Base-by-base conservation (phyloP, 2,329 filamentous ascomycete genomes). In the Pseudogymnoascus sp. region DNA sequence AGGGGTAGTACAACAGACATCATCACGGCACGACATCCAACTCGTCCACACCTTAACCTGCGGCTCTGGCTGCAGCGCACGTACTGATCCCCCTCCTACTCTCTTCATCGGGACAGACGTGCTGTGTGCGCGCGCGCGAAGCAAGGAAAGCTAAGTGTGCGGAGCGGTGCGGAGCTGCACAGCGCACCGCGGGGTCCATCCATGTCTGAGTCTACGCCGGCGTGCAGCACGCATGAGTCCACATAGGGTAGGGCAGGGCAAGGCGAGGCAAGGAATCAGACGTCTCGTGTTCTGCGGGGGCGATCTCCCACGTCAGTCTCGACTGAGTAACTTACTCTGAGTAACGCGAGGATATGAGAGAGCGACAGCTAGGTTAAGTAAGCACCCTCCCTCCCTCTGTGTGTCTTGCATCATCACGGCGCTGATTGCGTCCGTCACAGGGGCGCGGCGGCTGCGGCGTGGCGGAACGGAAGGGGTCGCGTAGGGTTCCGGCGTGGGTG, bases 111-210 rank as follows among this genome's bases (percentile, higher is more conserved):
- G n/a, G 46, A 56, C n/a, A 31, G 46, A 56, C 4, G 26, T 56
- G 46, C 46, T 56, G 46, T 56, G 26, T 33, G 26, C n/a, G n/a
- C 46, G 15, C 7, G 46, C 46, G 26, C 46, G 46, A 56, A 33
- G 46, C 46, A 53, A 53, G 46, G 46, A 56, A 56, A 33, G 46
- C 46, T 11, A 56, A 13, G n/a, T 56, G 46, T 19, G 46, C 26
- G 26, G 46, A 56, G 46, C 26, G 46, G 26, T 56, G 46, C 26
- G 46, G 46, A 56, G 46, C 46, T 56, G 46, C 46, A 56, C 46
- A 56, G n/a, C 46, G 46, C 46, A 56, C 46, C 46, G 46, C 26
- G 46, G 46, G 46, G 46, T 56, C 46, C 26, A 56, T 56, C 46
- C 46, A 56, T 31, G 46, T 56, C 46, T 56, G 26, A 33, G 46